A percentile compares a stretch with the other conserved stretches of the same genome.
phyloP scores from a whole-genome alignment of 2,329 filamentous ascomycete species.

The Paramyrothecium sp. region DNA sequence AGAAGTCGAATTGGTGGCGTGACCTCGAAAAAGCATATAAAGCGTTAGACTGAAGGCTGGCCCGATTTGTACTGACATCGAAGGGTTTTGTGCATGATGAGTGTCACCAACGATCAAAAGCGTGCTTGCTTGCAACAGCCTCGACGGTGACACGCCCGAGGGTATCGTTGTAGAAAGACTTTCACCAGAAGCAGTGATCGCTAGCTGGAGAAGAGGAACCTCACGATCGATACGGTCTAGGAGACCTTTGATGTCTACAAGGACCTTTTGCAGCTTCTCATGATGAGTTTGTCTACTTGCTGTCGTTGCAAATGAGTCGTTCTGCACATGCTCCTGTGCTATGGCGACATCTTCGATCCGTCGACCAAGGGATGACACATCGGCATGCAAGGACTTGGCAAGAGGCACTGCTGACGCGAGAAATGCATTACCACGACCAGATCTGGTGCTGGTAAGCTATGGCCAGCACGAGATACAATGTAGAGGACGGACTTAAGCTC shows the following conservation, averaged over 20 bases:
- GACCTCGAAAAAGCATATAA: slow-evolving; percentile 92
- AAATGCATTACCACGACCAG: slow-evolving; percentile 51
- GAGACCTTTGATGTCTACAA: slow-evolving; percentile 72
- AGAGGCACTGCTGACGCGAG: slow-evolving; percentile 83
- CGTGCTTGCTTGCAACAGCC: slow-evolving; percentile 88
- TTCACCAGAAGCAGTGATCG: slow-evolving; percentile 90
- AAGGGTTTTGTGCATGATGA: slow-evolving; percentile 68
- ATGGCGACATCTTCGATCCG: slow-evolving; percentile 69
- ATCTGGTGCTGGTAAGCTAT: slow-evolving; percentile 31
- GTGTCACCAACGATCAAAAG: slow-evolving; percentile 85
- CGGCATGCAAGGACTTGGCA: slow-evolving; percentile 78
- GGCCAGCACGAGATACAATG: slow-evolving; percentile 8
- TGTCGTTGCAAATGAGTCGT: slow-evolving; percentile 35
- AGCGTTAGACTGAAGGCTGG: slow-evolving; percentile 83
- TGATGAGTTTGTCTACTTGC: slow-evolving; percentile 36
- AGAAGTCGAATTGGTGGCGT: slow-evolving; percentile 45
- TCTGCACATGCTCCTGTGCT: slow-evolving; percentile 51
- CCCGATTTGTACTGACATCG: slow-evolving; percentile 73
- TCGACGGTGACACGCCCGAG: slow-evolving; percentile 81
- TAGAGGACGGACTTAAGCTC: slow-evolving; percentile 68
- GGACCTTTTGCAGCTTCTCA: slow-evolving; percentile 66
- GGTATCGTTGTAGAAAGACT: slow-evolving; percentile 79
- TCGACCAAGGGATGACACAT: slow-evolving; percentile 77
- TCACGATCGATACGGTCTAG: slow-evolving; percentile 83
- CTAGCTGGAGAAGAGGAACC: slow-evolving; percentile 87